Conservation (phyloP, 768 basidiomycete genomes). For the Clavaria fumosa region DNA sequence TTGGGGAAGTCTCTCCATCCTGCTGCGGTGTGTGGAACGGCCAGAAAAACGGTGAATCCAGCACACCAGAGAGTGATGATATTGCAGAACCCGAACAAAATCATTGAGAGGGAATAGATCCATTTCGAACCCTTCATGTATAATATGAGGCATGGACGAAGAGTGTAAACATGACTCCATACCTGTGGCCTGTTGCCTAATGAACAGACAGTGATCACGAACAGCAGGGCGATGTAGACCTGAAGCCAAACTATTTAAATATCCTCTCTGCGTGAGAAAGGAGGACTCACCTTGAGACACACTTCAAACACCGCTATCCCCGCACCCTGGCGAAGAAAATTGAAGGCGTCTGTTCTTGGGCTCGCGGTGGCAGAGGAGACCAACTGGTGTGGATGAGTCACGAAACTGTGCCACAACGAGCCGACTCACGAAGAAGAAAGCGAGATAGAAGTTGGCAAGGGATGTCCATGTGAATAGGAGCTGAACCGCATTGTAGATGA, state of each 20-base stretch:
- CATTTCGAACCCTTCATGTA: slow-evolving; percentile 59
- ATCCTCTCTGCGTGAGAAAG: too few relatives aligned
- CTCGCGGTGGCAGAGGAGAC: slow-evolving; percentile 63
- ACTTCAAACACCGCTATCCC: slow-evolving; percentile 63
- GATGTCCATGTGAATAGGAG: slow-evolving; percentile 91
- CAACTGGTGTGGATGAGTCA: slow-evolving; percentile 28
- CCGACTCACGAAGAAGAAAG: slow-evolving; percentile 77
- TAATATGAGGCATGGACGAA: neutral
- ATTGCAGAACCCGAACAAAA: slow-evolving; percentile 68
- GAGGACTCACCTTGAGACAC: slow-evolving; percentile 32
- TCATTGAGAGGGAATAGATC: slow-evolving; percentile 62
- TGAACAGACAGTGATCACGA: slow-evolving; percentile 72
- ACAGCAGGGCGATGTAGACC: slow-evolving; percentile 75
- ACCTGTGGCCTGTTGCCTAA: slow-evolving; percentile 80
- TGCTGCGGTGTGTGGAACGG: slow-evolving; percentile 55
- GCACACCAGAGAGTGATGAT: slow-evolving; percentile 79
- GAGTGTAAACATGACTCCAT: slow-evolving; percentile 6
- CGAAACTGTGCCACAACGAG: slow-evolving; percentile 11
- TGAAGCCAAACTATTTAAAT: neutral
- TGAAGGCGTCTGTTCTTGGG: slow-evolving; percentile 52
- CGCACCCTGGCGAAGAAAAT: slow-evolving; percentile 58
- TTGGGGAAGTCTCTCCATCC: slow-evolving; percentile 63
- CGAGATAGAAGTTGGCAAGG: slow-evolving; percentile 85
- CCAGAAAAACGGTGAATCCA: slow-evolving; percentile 77
- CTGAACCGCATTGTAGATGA: slow-evolving; percentile 81